These are phyloP conservation scores for Naganishia albida DNA, from an alignment of 1,284 basidiomycete genomes.

Conservation along the genomic window DNA sequence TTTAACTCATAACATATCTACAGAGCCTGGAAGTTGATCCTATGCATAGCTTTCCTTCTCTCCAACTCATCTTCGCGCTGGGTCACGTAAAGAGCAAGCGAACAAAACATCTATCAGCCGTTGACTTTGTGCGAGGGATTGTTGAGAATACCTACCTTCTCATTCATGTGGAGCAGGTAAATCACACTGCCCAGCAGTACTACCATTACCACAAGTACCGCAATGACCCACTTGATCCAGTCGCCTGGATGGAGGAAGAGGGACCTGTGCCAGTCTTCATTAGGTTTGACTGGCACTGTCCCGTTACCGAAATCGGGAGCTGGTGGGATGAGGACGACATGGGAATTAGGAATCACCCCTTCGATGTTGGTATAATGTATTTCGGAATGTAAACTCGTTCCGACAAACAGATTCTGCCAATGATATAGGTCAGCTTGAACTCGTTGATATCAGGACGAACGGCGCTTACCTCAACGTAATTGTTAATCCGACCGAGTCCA, in stretches of 20 bases:
- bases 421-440: conserved; percentile 33
- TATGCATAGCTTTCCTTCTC: conserved; percentile 78
- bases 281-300: conserved; percentile 32
- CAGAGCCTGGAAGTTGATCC: conserved; percentile 95
- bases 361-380: conserved; percentile 84
- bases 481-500: conserved; percentile 97
- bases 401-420: conserved; percentile 75
- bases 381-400: conserved; percentile 70
- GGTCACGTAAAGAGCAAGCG: not conserved
- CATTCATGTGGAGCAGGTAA: conserved; percentile 81
- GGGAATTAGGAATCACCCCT: conserved; percentile 95
- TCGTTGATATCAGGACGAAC: conserved; percentile 13
- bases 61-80: conserved; percentile 91
- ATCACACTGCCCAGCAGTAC: conserved; percentile 77
- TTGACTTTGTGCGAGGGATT: not conserved
- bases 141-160: conserved; percentile 65
- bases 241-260: conserved; percentile 90
- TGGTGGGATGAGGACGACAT: conserved; percentile 89
- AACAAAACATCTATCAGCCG: not conserved
- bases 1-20: conserved; percentile 55
- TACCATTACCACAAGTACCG: conserved; percentile 76
- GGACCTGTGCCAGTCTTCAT: conserved; percentile 74
- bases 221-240: conserved; percentile 96
- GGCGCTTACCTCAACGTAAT: conserved; percentile 79
- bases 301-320: conserved; percentile 52